Evolutionary conservation across 2,329 filamentous ascomycete species (phyloP).

Genomic region (Fusarium foetens): DNA sequence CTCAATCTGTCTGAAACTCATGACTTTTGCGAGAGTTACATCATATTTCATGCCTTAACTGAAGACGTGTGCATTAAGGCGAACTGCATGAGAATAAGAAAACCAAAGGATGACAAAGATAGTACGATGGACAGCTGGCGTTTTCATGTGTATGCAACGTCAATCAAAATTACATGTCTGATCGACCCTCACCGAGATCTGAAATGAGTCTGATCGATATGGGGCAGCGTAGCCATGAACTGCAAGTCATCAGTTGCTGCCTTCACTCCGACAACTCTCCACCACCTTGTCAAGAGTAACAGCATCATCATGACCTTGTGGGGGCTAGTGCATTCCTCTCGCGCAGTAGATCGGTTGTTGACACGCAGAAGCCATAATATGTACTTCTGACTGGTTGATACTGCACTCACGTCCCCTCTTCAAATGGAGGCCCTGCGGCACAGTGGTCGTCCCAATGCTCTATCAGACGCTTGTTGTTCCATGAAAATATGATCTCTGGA

Average conservation of each 20-base stretch:
- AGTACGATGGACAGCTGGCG: conserved; percentile 38
- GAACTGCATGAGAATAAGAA: conserved; percentile 12
- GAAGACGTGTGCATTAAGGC: conserved; percentile 26
- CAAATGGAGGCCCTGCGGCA: conserved; percentile 19
- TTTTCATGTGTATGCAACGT: conserved; percentile 21
- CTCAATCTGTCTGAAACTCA: not conserved
- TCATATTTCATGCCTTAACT: conserved; percentile 29
- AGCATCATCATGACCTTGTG: conserved; percentile 5
- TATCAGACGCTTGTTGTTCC: conserved; percentile 17
- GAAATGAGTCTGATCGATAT: conserved; percentile 18
- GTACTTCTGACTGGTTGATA: conserved; percentile 34
- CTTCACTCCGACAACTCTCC: conserved; percentile 1
- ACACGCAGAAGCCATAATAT: conserved; percentile 12
- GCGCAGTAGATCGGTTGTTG: conserved; percentile 29
- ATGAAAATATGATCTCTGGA: conserved; percentile 30
- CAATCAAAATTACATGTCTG: conserved; percentile 12
- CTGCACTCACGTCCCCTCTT: conserved; percentile 24
- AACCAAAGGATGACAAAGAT: conserved; percentile 30
- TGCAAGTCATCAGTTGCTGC: conserved; percentile 23
- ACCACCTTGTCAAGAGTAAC: not conserved
- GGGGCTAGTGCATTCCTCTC: conserved; percentile 23
- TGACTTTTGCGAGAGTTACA: not conserved
- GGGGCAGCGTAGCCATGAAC: conserved; percentile 4
- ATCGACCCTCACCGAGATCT: conserved; percentile 25
- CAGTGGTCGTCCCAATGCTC: conserved; percentile 13